Base-by-base conservation (phyloP, 352 stramenopile genomes). In the Phytopythium boreale region DNA sequence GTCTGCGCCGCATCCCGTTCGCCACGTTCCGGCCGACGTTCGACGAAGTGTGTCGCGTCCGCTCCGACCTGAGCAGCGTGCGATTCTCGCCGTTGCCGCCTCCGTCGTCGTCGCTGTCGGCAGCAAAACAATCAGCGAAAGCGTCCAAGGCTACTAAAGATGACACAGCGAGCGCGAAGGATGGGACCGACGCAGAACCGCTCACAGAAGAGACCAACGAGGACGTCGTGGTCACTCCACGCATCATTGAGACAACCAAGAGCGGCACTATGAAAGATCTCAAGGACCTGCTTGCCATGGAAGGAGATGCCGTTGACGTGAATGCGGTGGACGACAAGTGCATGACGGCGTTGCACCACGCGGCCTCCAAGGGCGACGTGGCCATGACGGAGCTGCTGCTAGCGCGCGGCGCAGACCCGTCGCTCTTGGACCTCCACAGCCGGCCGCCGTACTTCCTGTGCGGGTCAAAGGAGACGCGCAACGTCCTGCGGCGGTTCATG, bases 381-480 rank as follows among this genome's bases (percentile, higher is more conserved):
- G 61, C 66, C 14, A 77, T 82, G n/a, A 81, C 86, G 36, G 72
- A 82, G 34, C 82, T 92, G 27, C 62, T 98, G 15, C 65, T 98
- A 12, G 70, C 95, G 7, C 77, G 86, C 47, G 82, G 86, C 22
- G 93, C 93, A 22, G 88, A 98, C 66, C 93, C 93, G 27, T 88
- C 79, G 36, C 65, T 87, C 14, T 47, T 97, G 24, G 95, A 98
- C 55, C 64, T 89, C 39, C 85, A 87, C 37, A 80, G 73, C 31
- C 82, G 95, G 19, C 76, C 85, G 19, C 84, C 95, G 6, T 98
- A 98, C 66, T 98, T 96, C 53, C 37, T 98, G 8, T 96, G 93
- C 56, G 68, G 59, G 11, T 75, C 83, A 9, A 97, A 98, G 59
- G 93, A 96, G 59, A 70, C 86, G 0, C 86, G 95, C 44, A 97